These are phyloP conservation scores for Allium cepa DNA, from an alignment of 106 monocot species.

Conservation along the genomic window DNA sequence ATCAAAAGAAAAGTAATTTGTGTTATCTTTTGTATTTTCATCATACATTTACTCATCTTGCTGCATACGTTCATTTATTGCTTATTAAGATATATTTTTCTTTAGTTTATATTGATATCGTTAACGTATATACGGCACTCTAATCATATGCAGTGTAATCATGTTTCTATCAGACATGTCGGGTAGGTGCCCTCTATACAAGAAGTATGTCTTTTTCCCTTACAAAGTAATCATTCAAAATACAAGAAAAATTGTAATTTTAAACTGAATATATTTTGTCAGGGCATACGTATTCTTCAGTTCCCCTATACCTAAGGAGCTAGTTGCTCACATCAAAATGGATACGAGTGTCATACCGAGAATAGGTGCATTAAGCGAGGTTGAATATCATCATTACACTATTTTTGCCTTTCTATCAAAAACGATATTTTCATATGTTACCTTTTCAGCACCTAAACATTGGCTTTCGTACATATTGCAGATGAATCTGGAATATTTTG, in stretches of 20 bases:
- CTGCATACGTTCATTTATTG: background rate
- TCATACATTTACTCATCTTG: background rate
- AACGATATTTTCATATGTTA: background rate
- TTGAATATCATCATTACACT: conserved; percentile 12
- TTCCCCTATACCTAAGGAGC: conserved; percentile 60
- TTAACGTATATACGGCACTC: background rate
- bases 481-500: conserved; percentile 86
- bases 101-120: background rate
- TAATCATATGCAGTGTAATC: conserved; percentile 60
- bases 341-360: conserved; percentile 68
- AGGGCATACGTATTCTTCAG: conserved; percentile 77
- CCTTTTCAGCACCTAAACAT: background rate
- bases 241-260: background rate
- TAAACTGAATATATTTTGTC: conserved; percentile 7
- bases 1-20: conserved; percentile 67
- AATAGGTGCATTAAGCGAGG: conserved; percentile 79
- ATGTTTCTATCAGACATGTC: conserved; percentile 98
- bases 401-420: background rate
- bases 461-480: conserved; percentile 22
- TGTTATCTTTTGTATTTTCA: background rate
- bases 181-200: conserved; percentile 87
- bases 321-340: conserved; percentile 60
- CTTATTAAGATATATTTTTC: background rate
- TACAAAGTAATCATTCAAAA: background rate
- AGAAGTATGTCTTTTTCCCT: conserved; percentile 49